phyloP scores from a whole-genome alignment of 1,139 yeast genomes.

The Sugiyamaella japonica region DNA sequence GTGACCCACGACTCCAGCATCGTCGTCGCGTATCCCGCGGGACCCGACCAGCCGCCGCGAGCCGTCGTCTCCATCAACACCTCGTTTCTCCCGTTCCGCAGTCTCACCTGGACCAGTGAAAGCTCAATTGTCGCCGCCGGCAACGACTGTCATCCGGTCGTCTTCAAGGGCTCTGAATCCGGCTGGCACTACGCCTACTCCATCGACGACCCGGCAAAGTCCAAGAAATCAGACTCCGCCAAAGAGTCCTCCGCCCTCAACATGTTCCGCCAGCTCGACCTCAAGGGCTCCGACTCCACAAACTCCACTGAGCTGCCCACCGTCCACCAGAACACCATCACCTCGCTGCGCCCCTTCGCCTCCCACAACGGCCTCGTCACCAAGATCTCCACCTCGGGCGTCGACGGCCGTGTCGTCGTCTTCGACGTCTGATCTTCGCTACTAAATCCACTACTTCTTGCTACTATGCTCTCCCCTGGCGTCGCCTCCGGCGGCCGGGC shows the following conservation, averaged over 20 bases:
- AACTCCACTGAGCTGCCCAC: slow-evolving; percentile 61
- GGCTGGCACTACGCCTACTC: slow-evolving; percentile 70
- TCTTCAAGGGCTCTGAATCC: slow-evolving; percentile 66
- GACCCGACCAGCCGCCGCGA: slow-evolving; percentile 59
- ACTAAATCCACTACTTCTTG: too few species aligned
- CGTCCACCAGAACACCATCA: slow-evolving; percentile 89
- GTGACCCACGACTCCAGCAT: slow-evolving; percentile 78
- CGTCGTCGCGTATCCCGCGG: slow-evolving; percentile 73
- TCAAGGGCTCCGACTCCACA: slow-evolving; percentile 71
- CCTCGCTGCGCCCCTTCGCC: slow-evolving; percentile 55
- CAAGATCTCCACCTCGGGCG: slow-evolving; percentile 70
- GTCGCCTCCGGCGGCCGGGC: neutral
- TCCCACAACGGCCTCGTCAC: slow-evolving; percentile 47
- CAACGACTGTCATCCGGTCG: slow-evolving; percentile 86
- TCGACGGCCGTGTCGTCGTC: slow-evolving; percentile 88
- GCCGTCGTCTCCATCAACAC: slow-evolving; percentile 55
- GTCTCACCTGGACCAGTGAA: slow-evolving; percentile 68
- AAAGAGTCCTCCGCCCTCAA: slow-evolving; percentile 83
- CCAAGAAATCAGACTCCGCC: slow-evolving; percentile 53
- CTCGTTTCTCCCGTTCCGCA: slow-evolving; percentile 78
- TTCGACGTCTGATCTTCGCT: slow-evolving; percentile 34
- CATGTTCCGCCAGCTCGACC: slow-evolving; percentile 94
- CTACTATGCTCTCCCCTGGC: neutral
- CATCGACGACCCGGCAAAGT: slow-evolving; percentile 59
- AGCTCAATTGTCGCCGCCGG: slow-evolving; percentile 82